Evolutionary conservation across 2,329 filamentous ascomycete genomes (phyloP), one percentile per base, ranked within the genome.

Genomic region (Aspergillus luchuensis): DNA sequence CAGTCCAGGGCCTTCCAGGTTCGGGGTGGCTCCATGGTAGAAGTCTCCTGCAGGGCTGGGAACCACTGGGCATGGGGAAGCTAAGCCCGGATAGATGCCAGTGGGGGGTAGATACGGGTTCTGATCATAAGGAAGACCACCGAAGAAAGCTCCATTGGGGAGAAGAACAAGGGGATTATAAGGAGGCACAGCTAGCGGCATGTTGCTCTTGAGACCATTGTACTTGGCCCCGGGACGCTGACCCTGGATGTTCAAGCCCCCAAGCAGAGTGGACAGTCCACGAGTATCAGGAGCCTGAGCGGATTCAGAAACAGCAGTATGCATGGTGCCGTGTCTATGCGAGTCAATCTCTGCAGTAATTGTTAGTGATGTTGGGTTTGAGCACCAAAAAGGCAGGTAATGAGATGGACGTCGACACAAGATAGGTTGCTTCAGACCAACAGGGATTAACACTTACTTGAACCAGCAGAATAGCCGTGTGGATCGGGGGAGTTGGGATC

Each of bases 1-100:
- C 43, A 86, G 82, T 10, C 76, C 71, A 61, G 87, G 88, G 19
- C 86, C 83, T 68, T 90, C 87, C 68, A 86, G 74, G 41, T 79
- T 81, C 19, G 67, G 19, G 43, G 62, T 52, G 45, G 85, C 83
- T 63, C 89, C 82, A 25, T 85, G 82, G 57, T 85, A 85, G 68
- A 83, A 83, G 60, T 90, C 86, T 39, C 86, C 82, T 56, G 77
- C 63, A 49, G 70, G 60, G 19, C 68, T 64, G 5, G 73, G 70
- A 28, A 73, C 62, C 60, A 79, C 71, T 30, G 70, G 64, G 17
- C 69, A 70, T 49, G 67, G 69, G 39, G 72, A 66, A 50, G 73
- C 69, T 58, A 78, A 72, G 43, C 67, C 73, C 7, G 74, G 72
- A 60, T 77, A 79, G 54, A 80, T 68, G 39, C 69, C 69, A 41